Percentiles rank a stretch among this genome's conserved stretches.
phyloP scores from a whole-genome alignment of 2,329 filamentous ascomycete genomes.

The Ophiostoma sp. region DNA sequence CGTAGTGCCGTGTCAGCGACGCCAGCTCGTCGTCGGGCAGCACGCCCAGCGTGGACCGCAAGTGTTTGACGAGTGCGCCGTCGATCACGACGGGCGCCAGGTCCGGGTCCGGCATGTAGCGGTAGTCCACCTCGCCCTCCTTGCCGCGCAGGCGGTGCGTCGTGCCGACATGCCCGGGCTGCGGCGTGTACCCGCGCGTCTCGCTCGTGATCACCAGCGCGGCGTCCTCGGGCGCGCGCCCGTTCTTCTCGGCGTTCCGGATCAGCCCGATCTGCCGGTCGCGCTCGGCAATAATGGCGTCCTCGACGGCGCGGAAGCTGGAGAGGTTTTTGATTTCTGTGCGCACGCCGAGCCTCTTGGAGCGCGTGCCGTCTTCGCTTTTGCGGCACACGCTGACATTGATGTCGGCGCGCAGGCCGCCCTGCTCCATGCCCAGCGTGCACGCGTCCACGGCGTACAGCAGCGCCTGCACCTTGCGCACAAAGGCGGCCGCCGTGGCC shows the following conservation, averaged over 20 bases:
- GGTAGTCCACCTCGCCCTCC: slow-evolving; percentile 94
- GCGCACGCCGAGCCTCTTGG: slow-evolving; percentile 63
- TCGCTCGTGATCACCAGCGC: slow-evolving; percentile 61
- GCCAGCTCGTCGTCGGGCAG: slow-evolving; percentile 67
- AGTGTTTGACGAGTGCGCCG: slow-evolving; percentile 59
- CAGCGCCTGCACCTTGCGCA: slow-evolving; percentile 80
- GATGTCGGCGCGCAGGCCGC: slow-evolving; percentile 85
- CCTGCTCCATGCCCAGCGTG: slow-evolving; percentile 86
- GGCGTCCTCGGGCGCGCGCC: slow-evolving; percentile 34
- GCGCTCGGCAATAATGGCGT: slow-evolving; percentile 86
- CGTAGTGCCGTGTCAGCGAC: slow-evolving; percentile 57
- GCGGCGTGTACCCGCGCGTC: slow-evolving; percentile 84
- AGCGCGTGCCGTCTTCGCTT: neutral
- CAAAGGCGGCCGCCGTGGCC: slow-evolving; percentile 78
- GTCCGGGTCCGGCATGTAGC: slow-evolving; percentile 97
- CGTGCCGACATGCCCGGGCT: slow-evolving; percentile 58
- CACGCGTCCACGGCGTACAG: slow-evolving; percentile 78
- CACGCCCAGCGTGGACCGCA: slow-evolving; percentile 60
- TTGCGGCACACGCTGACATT: slow-evolving; percentile 72
- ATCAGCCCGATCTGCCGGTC: slow-evolving; percentile 80
- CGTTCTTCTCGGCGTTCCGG: slow-evolving; percentile 74
- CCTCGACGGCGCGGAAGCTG: slow-evolving; percentile 90
- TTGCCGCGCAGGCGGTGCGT: slow-evolving; percentile 82
- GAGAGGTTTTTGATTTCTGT: slow-evolving; percentile 98
- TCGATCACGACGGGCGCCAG: slow-evolving; percentile 73